phyloP scores from a whole-genome alignment of 306 rosid genomes.

The Biancaea sappan region DNA sequence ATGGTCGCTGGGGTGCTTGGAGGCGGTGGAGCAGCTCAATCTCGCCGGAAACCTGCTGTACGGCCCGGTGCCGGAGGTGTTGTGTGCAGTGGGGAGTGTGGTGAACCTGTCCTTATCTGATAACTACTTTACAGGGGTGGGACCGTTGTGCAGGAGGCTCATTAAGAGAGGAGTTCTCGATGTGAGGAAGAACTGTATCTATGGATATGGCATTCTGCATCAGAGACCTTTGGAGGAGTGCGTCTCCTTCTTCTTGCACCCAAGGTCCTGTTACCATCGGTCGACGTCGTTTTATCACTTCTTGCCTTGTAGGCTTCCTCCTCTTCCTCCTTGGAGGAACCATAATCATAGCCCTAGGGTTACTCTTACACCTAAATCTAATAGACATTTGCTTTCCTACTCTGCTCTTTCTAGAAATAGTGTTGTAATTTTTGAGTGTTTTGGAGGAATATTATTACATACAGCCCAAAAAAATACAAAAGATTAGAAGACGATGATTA shows the following conservation, averaged over 20 bases:
- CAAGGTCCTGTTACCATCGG: conserved; percentile 38
- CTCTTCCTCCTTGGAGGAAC: conserved; percentile 18
- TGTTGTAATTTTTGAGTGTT: too few species aligned
- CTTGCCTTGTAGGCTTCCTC: conserved; percentile 60
- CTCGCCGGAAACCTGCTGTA: conserved; percentile 58
- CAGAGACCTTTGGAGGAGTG: conserved; percentile 68
- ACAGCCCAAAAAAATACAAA: too few species aligned
- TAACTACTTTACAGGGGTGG: conserved; percentile 61
- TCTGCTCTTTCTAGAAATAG: conserved; percentile 51
- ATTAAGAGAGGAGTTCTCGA: conserved; percentile 65
- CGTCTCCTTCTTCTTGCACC: conserved; percentile 41
- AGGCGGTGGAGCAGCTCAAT: conserved; percentile 60
- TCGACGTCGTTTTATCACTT: conserved; percentile 34
- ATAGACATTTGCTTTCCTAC: conserved; percentile 53
- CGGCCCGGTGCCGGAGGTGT: conserved; percentile 74
- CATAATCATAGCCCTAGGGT: background rate
- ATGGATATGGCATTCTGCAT: conserved; percentile 47
- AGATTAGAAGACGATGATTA: too few species aligned
- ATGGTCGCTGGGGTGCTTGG: conserved; percentile 63
- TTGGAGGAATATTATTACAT: too few species aligned
- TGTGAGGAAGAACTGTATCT: conserved; percentile 69
- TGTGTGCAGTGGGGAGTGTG: conserved; percentile 57
- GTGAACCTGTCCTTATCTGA: conserved; percentile 58
- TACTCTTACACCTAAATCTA: background rate
- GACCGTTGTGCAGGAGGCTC: conserved; percentile 67